phyloP scores from a whole-genome alignment of 208 protist genomes.

The Phytomonas francai region DNA sequence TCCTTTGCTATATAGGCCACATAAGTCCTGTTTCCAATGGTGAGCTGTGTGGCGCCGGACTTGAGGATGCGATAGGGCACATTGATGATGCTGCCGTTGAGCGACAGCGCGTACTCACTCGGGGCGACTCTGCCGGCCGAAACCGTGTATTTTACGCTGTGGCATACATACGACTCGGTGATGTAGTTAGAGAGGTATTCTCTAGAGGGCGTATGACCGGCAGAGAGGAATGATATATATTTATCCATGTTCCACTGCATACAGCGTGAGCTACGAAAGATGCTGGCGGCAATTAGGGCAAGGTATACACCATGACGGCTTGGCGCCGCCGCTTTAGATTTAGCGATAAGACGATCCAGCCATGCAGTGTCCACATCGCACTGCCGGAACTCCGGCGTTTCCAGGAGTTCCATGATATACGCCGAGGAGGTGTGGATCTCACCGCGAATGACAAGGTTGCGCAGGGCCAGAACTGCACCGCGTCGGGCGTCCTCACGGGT shows the following conservation, averaged over 20 bases:
- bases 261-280: conserved; percentile 48
- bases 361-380: conserved; percentile 82
- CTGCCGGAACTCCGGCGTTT: conserved; percentile 70
- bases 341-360: conserved; percentile 76
- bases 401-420: conserved; percentile 89
- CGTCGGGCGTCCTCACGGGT: conserved; percentile 92
- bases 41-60: conserved; percentile 73
- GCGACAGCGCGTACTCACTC: conserved; percentile 53
- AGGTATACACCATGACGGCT: conserved; percentile 50
- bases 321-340: conserved; percentile 35
- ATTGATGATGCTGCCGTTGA: conserved; percentile 64
- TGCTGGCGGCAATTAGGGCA: conserved; percentile 64
- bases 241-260: conserved; percentile 43
- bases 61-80: conserved; percentile 79
- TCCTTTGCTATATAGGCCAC: conserved; percentile 92
- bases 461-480: conserved; percentile 87
- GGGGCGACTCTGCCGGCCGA: conserved; percentile 34
- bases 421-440: conserved; percentile 94
- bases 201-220: conserved; percentile 79
- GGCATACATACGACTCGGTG: conserved; percentile 69
- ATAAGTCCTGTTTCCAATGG: conserved; percentile 58
- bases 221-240: conserved; percentile 65
- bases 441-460: conserved; percentile 92
- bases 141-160: conserved; percentile 73
- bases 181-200: conserved; percentile 59